Conservation (phyloP, 495 filamentous ascomycete genomes). For the Thozetella sp. region DNA sequence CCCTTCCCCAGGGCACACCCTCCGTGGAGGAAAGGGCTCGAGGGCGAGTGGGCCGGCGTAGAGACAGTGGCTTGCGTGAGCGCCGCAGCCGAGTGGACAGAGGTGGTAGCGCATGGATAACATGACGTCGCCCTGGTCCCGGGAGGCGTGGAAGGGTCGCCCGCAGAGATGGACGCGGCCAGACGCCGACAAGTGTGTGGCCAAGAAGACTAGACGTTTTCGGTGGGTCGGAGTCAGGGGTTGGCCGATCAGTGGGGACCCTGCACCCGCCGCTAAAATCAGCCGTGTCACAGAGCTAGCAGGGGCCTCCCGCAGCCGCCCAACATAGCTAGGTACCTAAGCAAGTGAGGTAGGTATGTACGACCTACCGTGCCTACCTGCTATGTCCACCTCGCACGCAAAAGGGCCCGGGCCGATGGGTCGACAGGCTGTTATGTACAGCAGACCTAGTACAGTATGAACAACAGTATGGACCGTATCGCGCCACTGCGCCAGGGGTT, state of each 20-base stretch:
- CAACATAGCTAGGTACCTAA: too few species aligned
- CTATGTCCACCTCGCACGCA: too few species aligned
- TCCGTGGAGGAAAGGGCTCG: background rate
- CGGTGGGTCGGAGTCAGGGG: slow-evolving; percentile 1
- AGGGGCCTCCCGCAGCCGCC: background rate
- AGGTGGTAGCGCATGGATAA: slow-evolving; percentile 2
- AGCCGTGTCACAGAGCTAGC: slow-evolving; percentile 1
- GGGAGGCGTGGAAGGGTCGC: background rate
- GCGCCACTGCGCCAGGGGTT: too few species aligned
- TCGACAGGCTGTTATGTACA: too few species aligned
- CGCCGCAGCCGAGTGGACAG: background rate
- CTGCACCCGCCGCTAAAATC: background rate
- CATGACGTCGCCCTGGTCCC: background rate
- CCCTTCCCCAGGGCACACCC: background rate
- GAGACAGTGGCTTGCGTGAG: background rate
- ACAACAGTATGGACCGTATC: too few species aligned
- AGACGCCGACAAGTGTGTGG: background rate
- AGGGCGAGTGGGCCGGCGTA: background rate
- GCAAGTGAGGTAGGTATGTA: too few species aligned
- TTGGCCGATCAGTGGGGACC: background rate
- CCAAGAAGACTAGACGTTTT: background rate
- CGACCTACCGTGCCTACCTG: too few species aligned
- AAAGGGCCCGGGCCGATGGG: background rate
- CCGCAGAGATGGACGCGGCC: background rate
- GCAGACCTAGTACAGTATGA: too few species aligned